Conservation (phyloP, 106 monocot genomes). For the Triglochin maritima region DNA sequence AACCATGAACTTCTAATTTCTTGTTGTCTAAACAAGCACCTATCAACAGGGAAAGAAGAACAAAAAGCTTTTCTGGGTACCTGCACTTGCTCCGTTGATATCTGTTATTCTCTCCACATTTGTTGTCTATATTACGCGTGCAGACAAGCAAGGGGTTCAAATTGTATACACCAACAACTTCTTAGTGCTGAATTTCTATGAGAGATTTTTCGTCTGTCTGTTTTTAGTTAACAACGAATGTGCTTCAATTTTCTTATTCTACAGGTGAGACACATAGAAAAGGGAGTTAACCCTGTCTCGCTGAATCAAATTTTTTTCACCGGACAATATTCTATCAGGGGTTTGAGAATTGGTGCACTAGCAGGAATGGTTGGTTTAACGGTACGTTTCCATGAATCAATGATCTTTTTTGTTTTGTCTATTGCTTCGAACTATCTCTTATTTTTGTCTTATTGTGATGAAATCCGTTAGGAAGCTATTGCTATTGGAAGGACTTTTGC, state of each 20-base stretch:
- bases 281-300: conserved; percentile 80
- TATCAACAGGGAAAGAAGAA: conserved; percentile 54
- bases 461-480: conserved; percentile 54
- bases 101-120: conserved; percentile 61
- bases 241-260: neutral
- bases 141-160: conserved; percentile 52
- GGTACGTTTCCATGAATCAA: conserved; percentile 16
- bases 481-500: conserved; percentile 97
- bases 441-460: neutral
- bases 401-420: no score
- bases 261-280: conserved; percentile 47
- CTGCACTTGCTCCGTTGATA: conserved; percentile 59
- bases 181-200: neutral
- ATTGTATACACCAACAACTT: conserved; percentile 38
- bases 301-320: conserved; percentile 42
- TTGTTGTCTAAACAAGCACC: neutral
- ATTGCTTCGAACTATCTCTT: no score
- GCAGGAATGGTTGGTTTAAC: conserved; percentile 77
- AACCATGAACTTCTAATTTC: no score
- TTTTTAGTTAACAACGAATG: neutral
- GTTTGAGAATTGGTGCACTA: conserved; percentile 54
- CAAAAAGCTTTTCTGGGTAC: conserved; percentile 69
- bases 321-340: conserved; percentile 38
- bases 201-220: neutral
- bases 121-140: conserved; percentile 53